Evolutionary conservation across 1,284 basidiomycete species (phyloP), one percentile per base, ranked within the genome.

Genomic region (Malassezia sympodialis): DNA sequence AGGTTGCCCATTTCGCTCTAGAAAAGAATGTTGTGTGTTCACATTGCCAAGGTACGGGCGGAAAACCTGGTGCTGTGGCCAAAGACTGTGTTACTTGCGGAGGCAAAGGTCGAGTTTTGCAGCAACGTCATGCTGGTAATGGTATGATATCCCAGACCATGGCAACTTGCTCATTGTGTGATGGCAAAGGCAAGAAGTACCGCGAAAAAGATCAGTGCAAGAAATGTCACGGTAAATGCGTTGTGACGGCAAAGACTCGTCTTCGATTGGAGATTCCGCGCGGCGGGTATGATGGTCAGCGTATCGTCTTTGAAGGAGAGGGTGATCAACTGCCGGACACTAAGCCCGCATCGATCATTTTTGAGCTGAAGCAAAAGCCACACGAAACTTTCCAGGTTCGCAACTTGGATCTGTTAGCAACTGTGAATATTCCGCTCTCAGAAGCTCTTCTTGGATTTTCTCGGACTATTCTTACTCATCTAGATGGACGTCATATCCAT

Each of bases 181-280:
- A 83, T 45, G 91, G 91, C 1, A 78, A 78, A 54, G 91, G 91
- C 1, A 80, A 83, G 67, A 86, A 83, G 66, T 76, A 93, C 35
- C 82, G 85, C 52, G 90, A 93, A 64, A 93, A 93, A 73, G 91
- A 96, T 63, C 79, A 84, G 85, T 96, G 91, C 79, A 96, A 90
- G 77, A 91, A 88, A 73, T 98, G 91, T 77, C 91, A 93, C 71
- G 91, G 91, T 8, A 80, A 82, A 51, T 86, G 85, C 74, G 86
- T 84, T 0, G 81, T 86, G 41, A 85, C 85, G 66, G 88, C 90
- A 70, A 94, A 90, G 79, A 87, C 85, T 80, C 65, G 66, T 32
- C 58, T 74, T 28, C 65, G 69, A 27, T 56, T 74, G 14, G 46
- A 83, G 62, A 81, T 96, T 41, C 87, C 91, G 67, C 84, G 83